Evolutionary conservation across 225 moss, liverwort and hornwort species (phyloP).

Genomic region (Physcomitrium patens): DNA sequence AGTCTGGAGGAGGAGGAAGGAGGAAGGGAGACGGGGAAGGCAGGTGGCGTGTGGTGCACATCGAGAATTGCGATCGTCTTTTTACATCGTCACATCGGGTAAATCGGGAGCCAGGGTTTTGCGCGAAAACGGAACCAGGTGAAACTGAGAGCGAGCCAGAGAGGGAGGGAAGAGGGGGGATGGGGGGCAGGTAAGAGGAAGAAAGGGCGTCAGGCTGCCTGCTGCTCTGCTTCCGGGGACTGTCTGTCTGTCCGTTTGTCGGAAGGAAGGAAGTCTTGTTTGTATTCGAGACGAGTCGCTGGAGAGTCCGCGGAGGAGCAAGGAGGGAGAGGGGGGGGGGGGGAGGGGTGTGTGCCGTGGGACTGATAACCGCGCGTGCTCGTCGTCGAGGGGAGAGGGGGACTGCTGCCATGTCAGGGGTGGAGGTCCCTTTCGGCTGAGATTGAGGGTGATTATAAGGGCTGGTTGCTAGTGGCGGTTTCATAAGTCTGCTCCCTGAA

Average conservation of each 20-base stretch:
- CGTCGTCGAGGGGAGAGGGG: slow-evolving; percentile 1
- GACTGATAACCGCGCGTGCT: slow-evolving; percentile 28
- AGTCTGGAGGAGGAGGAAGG: too few relatives aligned
- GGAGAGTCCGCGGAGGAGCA: too few relatives aligned
- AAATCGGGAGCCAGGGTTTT: too few relatives aligned
- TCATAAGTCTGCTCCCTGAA: not conserved
- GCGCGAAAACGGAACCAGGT: too few relatives aligned
- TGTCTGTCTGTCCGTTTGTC: not conserved
- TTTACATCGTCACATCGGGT: too few relatives aligned
- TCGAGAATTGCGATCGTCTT: too few relatives aligned
- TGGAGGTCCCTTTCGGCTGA: not conserved
- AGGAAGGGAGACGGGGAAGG: too few relatives aligned
- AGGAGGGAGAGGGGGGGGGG: not conserved
- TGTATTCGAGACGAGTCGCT: not conserved
- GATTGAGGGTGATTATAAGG: slow-evolving; percentile 17
- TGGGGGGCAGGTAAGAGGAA: not conserved
- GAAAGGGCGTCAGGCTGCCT: too few relatives aligned
- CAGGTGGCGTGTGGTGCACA: too few relatives aligned
- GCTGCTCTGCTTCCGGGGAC: not conserved
- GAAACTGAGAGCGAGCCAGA: too few relatives aligned
- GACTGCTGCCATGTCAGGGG: not conserved
- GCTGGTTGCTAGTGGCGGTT: not conserved
- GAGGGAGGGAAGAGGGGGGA: not conserved
- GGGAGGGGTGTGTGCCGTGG: slow-evolving; percentile 8
- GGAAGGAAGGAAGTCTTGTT: not conserved